Evolutionary conservation across 345 rosid species (phyloP).

Genomic region (Melaleuca quinquenervia): DNA sequence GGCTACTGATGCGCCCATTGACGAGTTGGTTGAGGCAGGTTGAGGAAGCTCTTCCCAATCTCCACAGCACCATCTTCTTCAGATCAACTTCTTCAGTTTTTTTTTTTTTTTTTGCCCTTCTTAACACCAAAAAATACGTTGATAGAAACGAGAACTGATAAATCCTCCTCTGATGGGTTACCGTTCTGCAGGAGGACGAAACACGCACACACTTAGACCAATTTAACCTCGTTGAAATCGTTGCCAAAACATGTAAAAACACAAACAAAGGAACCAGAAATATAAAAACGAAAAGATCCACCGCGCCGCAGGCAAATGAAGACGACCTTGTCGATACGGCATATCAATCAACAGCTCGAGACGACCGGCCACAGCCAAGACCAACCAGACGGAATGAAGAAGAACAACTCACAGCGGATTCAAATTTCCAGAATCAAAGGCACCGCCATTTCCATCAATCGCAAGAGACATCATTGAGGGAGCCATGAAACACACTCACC

Average conservation of each 20-base stretch:
- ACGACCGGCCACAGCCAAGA: background rate
- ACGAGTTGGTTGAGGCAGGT: background rate
- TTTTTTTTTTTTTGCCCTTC: too few species aligned
- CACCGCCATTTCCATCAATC: background rate
- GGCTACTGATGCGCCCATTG: background rate
- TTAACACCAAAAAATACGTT: too few species aligned
- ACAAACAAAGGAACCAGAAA: background rate
- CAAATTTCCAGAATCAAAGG: background rate
- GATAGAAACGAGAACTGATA: background rate
- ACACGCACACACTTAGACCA: background rate
- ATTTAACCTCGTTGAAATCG: background rate
- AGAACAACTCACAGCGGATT: background rate
- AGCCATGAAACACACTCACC: background rate
- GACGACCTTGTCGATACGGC: background rate
- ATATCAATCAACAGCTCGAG: background rate
- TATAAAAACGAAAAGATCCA: background rate
- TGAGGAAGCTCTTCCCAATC: background rate
- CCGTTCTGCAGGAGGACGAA: too few species aligned
- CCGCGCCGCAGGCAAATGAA: background rate
- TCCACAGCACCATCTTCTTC: background rate
- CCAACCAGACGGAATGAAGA: background rate
- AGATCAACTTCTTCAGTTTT: background rate
- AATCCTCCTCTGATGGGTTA: too few species aligned
- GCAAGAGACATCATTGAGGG: background rate
- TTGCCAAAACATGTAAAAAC: background rate